These are phyloP conservation scores for Hevea brasiliensis DNA, from an alignment of 345 rosid species.

Conservation along the genomic window DNA sequence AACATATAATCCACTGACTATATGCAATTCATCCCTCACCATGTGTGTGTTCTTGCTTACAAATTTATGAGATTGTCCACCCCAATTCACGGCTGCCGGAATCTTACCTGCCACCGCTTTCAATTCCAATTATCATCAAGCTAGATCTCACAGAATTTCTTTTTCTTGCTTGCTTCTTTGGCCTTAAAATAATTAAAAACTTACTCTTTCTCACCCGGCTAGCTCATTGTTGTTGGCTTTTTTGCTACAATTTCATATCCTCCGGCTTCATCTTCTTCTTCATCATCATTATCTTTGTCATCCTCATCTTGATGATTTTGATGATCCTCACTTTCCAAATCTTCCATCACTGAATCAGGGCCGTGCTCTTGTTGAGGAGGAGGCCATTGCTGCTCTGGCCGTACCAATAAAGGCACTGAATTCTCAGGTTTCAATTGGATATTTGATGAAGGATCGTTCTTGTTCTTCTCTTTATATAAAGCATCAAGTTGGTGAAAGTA, in stretches of 20 bases:
- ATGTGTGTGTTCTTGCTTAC: slow-evolving; percentile 7
- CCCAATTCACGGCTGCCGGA: slow-evolving; percentile 22
- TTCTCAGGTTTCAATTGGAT: slow-evolving; percentile 40
- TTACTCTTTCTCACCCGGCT: not conserved
- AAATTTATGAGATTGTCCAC: slow-evolving; percentile 3
- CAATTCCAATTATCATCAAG: not conserved
- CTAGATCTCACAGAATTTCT: not conserved
- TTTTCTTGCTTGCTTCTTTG: not conserved
- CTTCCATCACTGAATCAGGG: slow-evolving; percentile 29
- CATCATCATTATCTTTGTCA: slow-evolving; percentile 34
- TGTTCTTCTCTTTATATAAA: slow-evolving; percentile 58
- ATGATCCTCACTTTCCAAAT: slow-evolving; percentile 39
- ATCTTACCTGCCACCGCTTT: not conserved
- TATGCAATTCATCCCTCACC: slow-evolving; percentile 12
- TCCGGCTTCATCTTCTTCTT: slow-evolving; percentile 46
- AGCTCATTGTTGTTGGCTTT: slow-evolving; percentile 37
- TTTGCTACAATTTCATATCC: slow-evolving; percentile 61
- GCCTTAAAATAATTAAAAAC: not conserved
- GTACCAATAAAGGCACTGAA: slow-evolving; percentile 58
- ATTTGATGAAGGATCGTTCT: slow-evolving; percentile 22
- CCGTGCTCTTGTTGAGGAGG: slow-evolving; percentile 25
- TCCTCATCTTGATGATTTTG: slow-evolving; percentile 48
- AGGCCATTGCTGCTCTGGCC: slow-evolving; percentile 77
- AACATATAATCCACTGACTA: slow-evolving; percentile 28
- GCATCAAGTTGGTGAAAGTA: slow-evolving; percentile 74